Conservation (phyloP, 2,329 filamentous ascomycete genomes). For the Calonectria honghensis region DNA sequence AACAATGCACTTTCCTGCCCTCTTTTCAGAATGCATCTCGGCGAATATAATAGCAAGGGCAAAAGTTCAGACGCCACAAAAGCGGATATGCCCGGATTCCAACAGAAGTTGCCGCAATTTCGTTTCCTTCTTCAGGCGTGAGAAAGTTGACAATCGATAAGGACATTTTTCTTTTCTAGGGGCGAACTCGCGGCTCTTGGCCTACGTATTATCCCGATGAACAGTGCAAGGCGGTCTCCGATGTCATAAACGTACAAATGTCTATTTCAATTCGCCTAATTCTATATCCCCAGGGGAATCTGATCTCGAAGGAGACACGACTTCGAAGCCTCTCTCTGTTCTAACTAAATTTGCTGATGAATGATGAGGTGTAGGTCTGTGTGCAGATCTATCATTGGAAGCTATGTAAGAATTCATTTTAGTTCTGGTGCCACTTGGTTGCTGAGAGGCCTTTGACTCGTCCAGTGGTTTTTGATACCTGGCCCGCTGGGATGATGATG, state of each 20-base stretch:
- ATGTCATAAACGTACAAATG: not conserved
- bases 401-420: not conserved
- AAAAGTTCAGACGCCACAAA: too few relatives aligned
- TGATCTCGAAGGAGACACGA: not conserved
- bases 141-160: too few relatives aligned
- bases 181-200: too few relatives aligned
- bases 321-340: not conserved
- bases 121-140: too few relatives aligned
- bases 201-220: too few relatives aligned
- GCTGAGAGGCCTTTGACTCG: not conserved
- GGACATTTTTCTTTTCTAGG: too few relatives aligned
- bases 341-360: not conserved
- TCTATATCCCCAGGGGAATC: conserved; percentile 5
- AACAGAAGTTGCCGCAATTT: too few relatives aligned
- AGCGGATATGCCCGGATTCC: too few relatives aligned
- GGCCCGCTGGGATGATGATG: not conserved
- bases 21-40: too few relatives aligned
- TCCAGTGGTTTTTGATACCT: conserved; percentile 5
- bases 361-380: not conserved
- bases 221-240: too few relatives aligned
- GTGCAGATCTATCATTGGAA: not conserved
- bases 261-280: conserved; percentile 22
- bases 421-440: not conserved
- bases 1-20: too few relatives aligned
- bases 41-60: too few relatives aligned